Base-by-base conservation (phyloP, 2,329 filamentous ascomycete species). In the Calonectria naviculata region DNA sequence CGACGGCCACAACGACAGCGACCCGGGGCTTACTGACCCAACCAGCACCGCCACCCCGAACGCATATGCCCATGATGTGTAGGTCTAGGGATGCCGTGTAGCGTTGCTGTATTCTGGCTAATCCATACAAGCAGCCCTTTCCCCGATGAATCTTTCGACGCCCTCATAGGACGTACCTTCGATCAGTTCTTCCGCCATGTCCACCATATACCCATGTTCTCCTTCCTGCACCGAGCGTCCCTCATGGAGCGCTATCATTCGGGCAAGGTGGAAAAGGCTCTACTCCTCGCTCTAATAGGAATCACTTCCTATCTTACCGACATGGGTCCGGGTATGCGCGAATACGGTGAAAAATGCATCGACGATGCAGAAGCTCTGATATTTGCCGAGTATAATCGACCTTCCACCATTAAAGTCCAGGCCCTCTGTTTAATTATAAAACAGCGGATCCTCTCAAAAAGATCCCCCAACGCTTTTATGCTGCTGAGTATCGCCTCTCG, bases 211-310 rank as follows among this genome's bases (percentile, higher is more conserved):
- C 88, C 89, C 52, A 88, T 89, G 74, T 89, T 88, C 80, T 89
- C 88, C 13, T 91, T 90, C 68, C 80, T 91, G 19, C 89, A 91
- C 75, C 87, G 88, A 29, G 88, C 89, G 15, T 90, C 89, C 2
- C 85, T 90, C 28, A 89, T 90, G 88, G 88, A 90, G 77, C 85
- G 89, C 34, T 89, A 89, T 77, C 86, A 89, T 73, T 85, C 87
- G 5, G 88, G 88, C 58, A 88, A 88, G 72, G 87, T 90, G 73
- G 89, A 90, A 75, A 85, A 85, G 46, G 83, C 88, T 2, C 81
- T 91, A 8, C 82, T 90, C 5, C 83, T 90, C 5, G 87, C 88
- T 44, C 80, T 90, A 5, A 83, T 90, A 9, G 89, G 88, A 61
- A 88, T 90, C 75, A 89, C 89, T 2, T 87, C 88, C 4, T 82